Base-by-base conservation (phyloP, 768 basidiomycete species). In the Rhizopogon salebrosus region DNA sequence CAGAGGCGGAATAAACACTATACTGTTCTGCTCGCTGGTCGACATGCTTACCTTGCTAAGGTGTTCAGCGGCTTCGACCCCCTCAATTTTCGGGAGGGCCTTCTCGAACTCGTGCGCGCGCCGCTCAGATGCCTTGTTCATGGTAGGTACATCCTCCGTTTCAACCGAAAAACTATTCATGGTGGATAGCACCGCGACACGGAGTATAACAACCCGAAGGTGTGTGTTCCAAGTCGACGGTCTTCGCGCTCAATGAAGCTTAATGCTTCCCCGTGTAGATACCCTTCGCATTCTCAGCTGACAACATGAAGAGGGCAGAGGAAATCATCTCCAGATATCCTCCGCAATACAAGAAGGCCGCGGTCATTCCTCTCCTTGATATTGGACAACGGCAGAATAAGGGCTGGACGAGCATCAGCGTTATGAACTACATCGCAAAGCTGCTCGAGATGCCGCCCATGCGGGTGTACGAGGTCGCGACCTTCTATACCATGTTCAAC, bases 401-500 rank as follows among this genome's bases (percentile, higher is more conserved):
- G 60, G 92, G 92, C 61, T 99, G 92, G 92, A 98, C 95, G 23
- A 93, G 89, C 67, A 95, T 99, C 59, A 92, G 89, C 62, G 94
- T 95, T 56, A 99, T 99, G 97, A 98, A 99, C 74, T 92, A 94
- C 62, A 88, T 99, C 51, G 97, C 97, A 1, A 88, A 90, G 59
- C 75, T 95, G 29, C 79, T 98, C 27, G 92, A 89, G 63, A 88
- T 99, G 82, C 92, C 89, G 9, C 91, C 92, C 49, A 98, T 99
- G 97, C 89, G 97, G 9, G 97, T 98, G 2, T 99, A 99, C 68
- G 97, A 99, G 72, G 97, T 99, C 48, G 95, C 95, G 16, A 95
- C 93, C 13, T 99, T 99, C 75, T 99, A 99, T 72, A 99, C 97
- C 61, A 98, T 99, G 95, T 98, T 98, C 80, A 99, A 98, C 77